Evolutionary conservation across 345 rosid genomes (phyloP), one percentile per base, ranked within the genome.

Genomic region (Eucalyptus paniculata): DNA sequence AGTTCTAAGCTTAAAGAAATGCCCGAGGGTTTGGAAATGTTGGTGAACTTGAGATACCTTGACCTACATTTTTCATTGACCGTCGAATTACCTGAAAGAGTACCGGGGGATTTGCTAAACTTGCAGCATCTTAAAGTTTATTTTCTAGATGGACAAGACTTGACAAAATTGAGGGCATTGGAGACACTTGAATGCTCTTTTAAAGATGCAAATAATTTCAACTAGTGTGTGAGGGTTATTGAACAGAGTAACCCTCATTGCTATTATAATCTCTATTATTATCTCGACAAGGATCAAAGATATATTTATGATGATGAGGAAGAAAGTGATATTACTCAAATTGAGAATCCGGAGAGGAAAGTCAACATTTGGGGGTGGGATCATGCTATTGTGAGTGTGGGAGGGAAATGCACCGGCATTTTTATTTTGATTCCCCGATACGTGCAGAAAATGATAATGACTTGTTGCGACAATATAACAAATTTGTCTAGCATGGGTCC

Each of bases 241-340:
- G 15, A 12, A 1, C 67, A 60, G 4, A 28, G 16, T 28, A 51
- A 51, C 4, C 1, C 3, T n/a, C n/a, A n/a, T n/a, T n/a, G n/a
- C n/a, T n/a, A n/a, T n/a, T n/a, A n/a, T n/a, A n/a, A n/a, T n/a
- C n/a, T n/a, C 14, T 5, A 11, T 58, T 58, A 58, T 11, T 1
- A 12, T 5, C 16, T 58, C n/a, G 0, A 0, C 4, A 2, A 1
- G n/a, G 5, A 0, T 12, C 5, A 4, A 49, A 8, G 1, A 0
- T 1, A 8, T 14, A 8, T 34, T 34, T 34, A 2, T 51, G 1
- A 1, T 44, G 10, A 9, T 7, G 45, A 7, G 45, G 45, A 34
- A n/a, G n/a, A n/a, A 37, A 37, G 44, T 42, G 44, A 42, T 6
- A 2, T 2, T 42, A 6, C 44, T 42, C 50, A 12, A 49, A 0